Percentiles rank a stretch among this genome's conserved stretches.
Conservation (phyloP, 345 rosid species). For the Moricandia arvensis region DNA sequence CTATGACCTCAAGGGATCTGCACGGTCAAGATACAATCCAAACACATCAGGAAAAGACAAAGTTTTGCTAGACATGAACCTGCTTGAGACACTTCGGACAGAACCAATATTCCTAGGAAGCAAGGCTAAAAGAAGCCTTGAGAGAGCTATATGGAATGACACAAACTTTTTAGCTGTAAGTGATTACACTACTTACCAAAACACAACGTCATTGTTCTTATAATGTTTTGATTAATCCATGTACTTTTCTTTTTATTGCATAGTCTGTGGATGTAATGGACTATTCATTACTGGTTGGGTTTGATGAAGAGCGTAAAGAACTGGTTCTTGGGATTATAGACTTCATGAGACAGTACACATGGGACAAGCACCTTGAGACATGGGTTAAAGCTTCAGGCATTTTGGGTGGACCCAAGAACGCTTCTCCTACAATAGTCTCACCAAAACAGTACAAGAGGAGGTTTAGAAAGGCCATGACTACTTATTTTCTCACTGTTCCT, state of each 20-base stretch:
- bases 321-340: constrained; percentile 94
- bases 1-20: constrained; percentile 94
- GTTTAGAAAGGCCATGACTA: constrained; percentile 92
- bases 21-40: constrained; percentile 76
- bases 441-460: constrained; percentile 93
- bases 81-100: constrained; percentile 70
- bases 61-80: constrained; percentile 84
- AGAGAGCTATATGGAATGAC: constrained; percentile 98
- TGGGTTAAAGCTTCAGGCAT: constrained; percentile 94
- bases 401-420: constrained; percentile 81
- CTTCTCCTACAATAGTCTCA: constrained; percentile 82
- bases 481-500: constrained; percentile 90
- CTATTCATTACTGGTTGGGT: constrained; percentile 94
- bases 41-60: constrained; percentile 74
- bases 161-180: constrained; percentile 91
- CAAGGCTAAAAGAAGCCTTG: constrained; percentile 87
- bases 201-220: background rate
- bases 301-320: constrained; percentile 82
- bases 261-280: constrained; percentile 93
- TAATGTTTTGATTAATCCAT: background rate
- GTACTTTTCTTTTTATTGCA: background rate
- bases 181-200: constrained; percentile 2
- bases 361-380: constrained; percentile 99
- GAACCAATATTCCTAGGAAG: constrained; percentile 95
- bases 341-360: constrained; percentile 97